Conservation (phyloP, 83 land plant genomes). For the Picea mariana region DNA sequence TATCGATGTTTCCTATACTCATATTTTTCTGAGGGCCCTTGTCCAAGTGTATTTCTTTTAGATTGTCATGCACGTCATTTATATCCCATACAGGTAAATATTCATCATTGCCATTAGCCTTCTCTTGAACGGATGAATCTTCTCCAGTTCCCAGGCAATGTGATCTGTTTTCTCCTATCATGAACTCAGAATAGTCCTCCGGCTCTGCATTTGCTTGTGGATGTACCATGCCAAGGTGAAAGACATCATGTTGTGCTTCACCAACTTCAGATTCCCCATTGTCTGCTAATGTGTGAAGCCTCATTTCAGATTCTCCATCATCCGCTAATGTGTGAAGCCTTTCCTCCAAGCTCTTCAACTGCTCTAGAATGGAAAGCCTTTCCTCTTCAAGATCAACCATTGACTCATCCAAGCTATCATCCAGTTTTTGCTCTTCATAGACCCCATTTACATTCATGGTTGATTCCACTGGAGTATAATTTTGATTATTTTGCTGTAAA, state of each 20-base stretch:
- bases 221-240: conserved; percentile 4
- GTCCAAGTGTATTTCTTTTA: background rate
- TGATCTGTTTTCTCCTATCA: background rate
- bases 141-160: background rate
- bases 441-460: background rate
- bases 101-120: background rate
- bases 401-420: background rate
- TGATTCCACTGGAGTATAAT: too few species aligned
- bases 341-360: conserved; percentile 10
- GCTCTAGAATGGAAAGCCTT: conserved; percentile 9
- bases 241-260: too few species aligned
- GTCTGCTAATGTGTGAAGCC: conserved; percentile 11
- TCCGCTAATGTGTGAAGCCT: conserved; percentile 14
- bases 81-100: background rate
- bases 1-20: background rate
- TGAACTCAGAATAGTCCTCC: background rate
- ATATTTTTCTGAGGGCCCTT: background rate
- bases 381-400: conserved; percentile 16
- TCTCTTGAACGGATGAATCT: background rate
- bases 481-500: too few species aligned
- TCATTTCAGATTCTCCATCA: conserved; percentile 1
- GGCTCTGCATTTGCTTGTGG: background rate
- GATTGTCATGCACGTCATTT: too few species aligned
- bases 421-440: background rate
- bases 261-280: background rate